Percentiles rank a stretch among this genome's conserved stretches.
phyloP scores from a whole-genome alignment of 495 filamentous ascomycete species.

The Penicillium cinerascens region DNA sequence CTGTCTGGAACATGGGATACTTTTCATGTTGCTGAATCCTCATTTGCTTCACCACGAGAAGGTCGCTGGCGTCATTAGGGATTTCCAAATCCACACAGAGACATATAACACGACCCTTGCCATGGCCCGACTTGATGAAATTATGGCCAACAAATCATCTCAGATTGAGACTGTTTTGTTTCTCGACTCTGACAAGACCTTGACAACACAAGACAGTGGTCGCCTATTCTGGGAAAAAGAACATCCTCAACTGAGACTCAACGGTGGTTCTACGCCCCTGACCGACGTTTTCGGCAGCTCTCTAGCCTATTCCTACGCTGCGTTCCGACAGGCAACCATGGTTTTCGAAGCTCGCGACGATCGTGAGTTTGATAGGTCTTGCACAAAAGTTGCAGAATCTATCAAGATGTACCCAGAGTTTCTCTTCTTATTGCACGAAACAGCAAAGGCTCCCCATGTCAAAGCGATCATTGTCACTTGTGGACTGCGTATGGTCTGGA shows the following conservation, averaged over 20 bases:
- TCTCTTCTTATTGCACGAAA: slow-evolving; percentile 35
- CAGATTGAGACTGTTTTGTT: slow-evolving; percentile 47
- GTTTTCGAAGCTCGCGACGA: slow-evolving; percentile 49
- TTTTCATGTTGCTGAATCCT: slow-evolving; percentile 36
- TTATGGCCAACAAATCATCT: slow-evolving; percentile 13
- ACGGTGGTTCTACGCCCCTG: slow-evolving; percentile 26
- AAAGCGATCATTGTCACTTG: slow-evolving; percentile 55
- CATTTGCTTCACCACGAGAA: not conserved
- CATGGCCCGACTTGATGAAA: slow-evolving; percentile 32
- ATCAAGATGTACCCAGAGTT: slow-evolving; percentile 52
- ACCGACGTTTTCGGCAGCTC: slow-evolving; percentile 48
- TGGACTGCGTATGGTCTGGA: slow-evolving; percentile 56
- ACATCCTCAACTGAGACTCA: slow-evolving; percentile 3
- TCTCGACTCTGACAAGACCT: slow-evolving; percentile 57
- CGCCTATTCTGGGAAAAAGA: slow-evolving; percentile 48
- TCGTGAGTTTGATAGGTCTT: not conserved
- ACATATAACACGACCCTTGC: slow-evolving; percentile 24
- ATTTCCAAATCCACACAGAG: slow-evolving; percentile 42
- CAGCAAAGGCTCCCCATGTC: slow-evolving; percentile 36
- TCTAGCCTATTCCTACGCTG: slow-evolving; percentile 57
- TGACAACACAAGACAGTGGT: slow-evolving; percentile 54
- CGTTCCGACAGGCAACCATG: slow-evolving; percentile 53
- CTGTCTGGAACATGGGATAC: slow-evolving; percentile 45
- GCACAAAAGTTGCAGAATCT: slow-evolving; percentile 32
- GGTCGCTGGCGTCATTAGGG: slow-evolving; percentile 27